phyloP scores from a whole-genome alignment of 306 rosid genomes.

The Luffa aegyptiaca region DNA sequence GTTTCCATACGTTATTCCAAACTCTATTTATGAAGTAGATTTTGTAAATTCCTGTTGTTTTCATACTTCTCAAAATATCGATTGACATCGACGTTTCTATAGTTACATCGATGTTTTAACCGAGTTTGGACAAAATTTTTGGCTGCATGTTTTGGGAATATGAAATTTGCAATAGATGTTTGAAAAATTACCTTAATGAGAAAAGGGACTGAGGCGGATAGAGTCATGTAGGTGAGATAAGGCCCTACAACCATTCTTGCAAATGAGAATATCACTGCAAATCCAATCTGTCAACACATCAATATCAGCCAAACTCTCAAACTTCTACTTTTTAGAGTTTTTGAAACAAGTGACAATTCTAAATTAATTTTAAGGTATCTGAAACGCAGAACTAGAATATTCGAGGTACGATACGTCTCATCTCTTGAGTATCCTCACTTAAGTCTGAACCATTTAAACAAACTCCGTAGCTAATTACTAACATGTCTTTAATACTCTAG shows the following conservation, averaged over 20 bases:
- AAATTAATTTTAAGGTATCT: too few relatives aligned
- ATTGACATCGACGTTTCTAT: background rate
- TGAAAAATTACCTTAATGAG: constrained; percentile 51
- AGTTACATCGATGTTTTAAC: too few relatives aligned
- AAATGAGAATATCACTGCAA: constrained; percentile 62
- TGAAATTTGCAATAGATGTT: background rate
- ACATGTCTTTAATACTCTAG: too few relatives aligned
- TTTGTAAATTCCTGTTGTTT: too few relatives aligned
- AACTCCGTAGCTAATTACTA: too few relatives aligned
- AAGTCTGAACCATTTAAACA: too few relatives aligned
- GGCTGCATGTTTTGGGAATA: background rate
- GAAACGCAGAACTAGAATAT: too few relatives aligned
- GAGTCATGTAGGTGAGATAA: constrained; percentile 42
- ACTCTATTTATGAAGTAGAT: too few relatives aligned
- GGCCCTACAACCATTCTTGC: constrained; percentile 81
- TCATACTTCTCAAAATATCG: background rate
- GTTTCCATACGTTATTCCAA: too few relatives aligned
- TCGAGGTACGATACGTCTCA: too few relatives aligned
- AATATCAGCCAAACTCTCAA: background rate
- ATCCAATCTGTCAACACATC: constrained; percentile 35
- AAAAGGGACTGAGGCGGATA: constrained; percentile 50
- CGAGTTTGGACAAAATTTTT: background rate
- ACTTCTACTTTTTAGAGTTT: background rate
- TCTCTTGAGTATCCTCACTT: too few relatives aligned
- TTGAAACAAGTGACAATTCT: too few relatives aligned